Base-by-base conservation (phyloP, 192 early-diverging fungal genomes). In the Backusella tuberculispora region DNA sequence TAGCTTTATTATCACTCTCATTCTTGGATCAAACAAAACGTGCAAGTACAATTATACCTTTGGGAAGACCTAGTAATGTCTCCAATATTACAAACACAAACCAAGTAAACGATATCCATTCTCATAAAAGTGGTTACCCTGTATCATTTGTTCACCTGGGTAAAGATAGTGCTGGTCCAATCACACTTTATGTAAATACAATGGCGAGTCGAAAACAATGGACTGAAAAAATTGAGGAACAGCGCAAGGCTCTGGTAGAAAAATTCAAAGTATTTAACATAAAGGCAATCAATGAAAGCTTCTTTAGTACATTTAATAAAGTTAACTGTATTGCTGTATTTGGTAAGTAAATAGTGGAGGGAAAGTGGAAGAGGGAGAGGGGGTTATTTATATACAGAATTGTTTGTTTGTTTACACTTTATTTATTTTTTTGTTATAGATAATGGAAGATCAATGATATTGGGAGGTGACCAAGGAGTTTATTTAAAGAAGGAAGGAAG, bases 381-480 rank as follows among this genome's bases (percentile, higher is more conserved):
- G 10, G n/a, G 6, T 13, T 17, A 24, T n/a, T 34, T 34, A 34
- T 50, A 19, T 12, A 3, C 53, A 24, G 8, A 56, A 12, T 17
- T 12, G 5, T 4, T 5, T 69, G 34, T 21, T 24, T 14, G 6
- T 8, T 21, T 17, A 63, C 56, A 63, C 19, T n/a, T 63, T n/a
- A 21, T 63, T 17, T 21, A 2, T 26, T 43, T 19, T 12, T 68
- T 44, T 13, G 5, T 46, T 7, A 0, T 24, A 69, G 26, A 69
- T 26, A 26, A 89, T 74, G 87, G 87, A 65, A 86, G 85, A 10
- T 76, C 88, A 40, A 84, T 97, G 56, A 82, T 95, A 37, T 77
- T 97, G 46, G 97, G 94, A 24, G 92, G 95, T 6, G 95, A 98
- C 72, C 81, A 87, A 41, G 97, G 97, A 8, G 83, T 98, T 21